Conservation (phyloP, 2,329 filamentous ascomycete species). For the Myriosclerotinia duriaeana region DNA sequence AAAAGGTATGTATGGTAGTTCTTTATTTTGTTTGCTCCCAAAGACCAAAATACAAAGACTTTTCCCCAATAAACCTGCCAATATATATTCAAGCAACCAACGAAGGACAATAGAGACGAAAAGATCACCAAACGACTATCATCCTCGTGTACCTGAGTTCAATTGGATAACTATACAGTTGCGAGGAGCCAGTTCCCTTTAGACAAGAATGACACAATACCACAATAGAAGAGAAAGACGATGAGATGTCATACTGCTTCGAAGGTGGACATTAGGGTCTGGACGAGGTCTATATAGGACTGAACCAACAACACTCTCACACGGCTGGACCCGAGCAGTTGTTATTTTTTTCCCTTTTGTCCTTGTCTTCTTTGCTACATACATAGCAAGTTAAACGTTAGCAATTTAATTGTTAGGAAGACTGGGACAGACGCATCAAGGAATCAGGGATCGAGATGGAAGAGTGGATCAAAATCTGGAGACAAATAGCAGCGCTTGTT, state of each 20-base stretch:
- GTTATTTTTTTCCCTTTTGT: constrained; percentile 28
- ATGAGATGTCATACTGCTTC: constrained; percentile 35
- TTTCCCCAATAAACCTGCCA: constrained; percentile 19
- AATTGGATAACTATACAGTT: constrained; percentile 37
- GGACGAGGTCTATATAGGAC: constrained; percentile 34
- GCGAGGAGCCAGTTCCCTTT: constrained; percentile 29
- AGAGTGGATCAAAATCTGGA: constrained; percentile 31
- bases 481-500: constrained; percentile 25
- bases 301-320: constrained; percentile 27
- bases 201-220: constrained; percentile 28
- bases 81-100: constrained; percentile 27
- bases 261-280: constrained; percentile 30
- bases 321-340: constrained; percentile 37
- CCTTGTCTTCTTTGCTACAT: constrained; percentile 20
- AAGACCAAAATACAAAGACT: constrained; percentile 21
- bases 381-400: constrained; percentile 33
- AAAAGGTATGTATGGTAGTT: constrained; percentile 15
- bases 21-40: constrained; percentile 19
- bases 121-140: constrained; percentile 35
- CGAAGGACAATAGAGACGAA: constrained; percentile 33
- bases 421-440: constrained; percentile 27
- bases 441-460: constrained; percentile 32
- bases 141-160: constrained; percentile 29
- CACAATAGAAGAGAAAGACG: constrained; percentile 26
- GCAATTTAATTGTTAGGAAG: constrained; percentile 25